A percentile compares a stretch with the other conserved stretches of the same genome.
phyloP scores from a whole-genome alignment of 2,329 filamentous ascomycete genomes.

The Fusarium sp. region DNA sequence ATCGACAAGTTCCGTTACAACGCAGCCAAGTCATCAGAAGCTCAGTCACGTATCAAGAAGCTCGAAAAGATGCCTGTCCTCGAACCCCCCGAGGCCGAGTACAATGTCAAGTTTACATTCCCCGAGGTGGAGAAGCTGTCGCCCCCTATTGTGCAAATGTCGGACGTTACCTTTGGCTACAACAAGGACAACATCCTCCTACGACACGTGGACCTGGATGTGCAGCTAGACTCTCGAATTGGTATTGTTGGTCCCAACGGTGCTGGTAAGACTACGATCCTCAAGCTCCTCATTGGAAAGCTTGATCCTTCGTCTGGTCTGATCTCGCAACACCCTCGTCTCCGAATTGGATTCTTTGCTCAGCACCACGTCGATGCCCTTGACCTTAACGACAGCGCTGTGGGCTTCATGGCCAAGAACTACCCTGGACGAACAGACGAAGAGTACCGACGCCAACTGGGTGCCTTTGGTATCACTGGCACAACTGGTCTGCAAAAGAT shows the following conservation, averaged over 20 bases:
- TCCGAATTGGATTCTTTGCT: slow-evolving; percentile 96
- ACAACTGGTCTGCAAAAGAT: slow-evolving; percentile 98
- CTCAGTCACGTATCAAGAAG: slow-evolving; percentile 99
- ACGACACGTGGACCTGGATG: slow-evolving; percentile 90
- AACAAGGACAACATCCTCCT: slow-evolving; percentile 82
- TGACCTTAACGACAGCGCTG: slow-evolving; percentile 88
- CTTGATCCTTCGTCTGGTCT: slow-evolving; percentile 81
- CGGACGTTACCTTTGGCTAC: slow-evolving; percentile 91
- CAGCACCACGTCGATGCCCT: slow-evolving; percentile 98
- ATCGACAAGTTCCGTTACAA: slow-evolving; percentile 99
- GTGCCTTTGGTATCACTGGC: slow-evolving; percentile 90
- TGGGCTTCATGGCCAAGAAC: slow-evolving; percentile 94
- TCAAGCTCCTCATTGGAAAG: slow-evolving; percentile 95
- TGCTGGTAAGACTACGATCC: slow-evolving; percentile 97
- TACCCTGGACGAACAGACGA: slow-evolving; percentile 95
- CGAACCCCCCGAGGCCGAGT: slow-evolving; percentile 90
- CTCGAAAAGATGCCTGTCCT: slow-evolving; percentile 96
- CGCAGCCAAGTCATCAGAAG: slow-evolving; percentile 97
- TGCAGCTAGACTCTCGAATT: slow-evolving; percentile 97
- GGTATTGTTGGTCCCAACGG: slow-evolving; percentile 99
- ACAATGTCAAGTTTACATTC: slow-evolving; percentile 96
- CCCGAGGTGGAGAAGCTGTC: slow-evolving; percentile 98
- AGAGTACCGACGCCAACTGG: slow-evolving; percentile 94
- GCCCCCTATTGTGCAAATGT: slow-evolving; percentile 98
- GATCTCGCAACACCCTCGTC: slow-evolving; percentile 88